Percentiles rank a stretch among this genome's conserved stretches.
Evolutionary conservation across 306 rosid genomes (phyloP).

Genomic region (Heteromeles arbutifolia): DNA sequence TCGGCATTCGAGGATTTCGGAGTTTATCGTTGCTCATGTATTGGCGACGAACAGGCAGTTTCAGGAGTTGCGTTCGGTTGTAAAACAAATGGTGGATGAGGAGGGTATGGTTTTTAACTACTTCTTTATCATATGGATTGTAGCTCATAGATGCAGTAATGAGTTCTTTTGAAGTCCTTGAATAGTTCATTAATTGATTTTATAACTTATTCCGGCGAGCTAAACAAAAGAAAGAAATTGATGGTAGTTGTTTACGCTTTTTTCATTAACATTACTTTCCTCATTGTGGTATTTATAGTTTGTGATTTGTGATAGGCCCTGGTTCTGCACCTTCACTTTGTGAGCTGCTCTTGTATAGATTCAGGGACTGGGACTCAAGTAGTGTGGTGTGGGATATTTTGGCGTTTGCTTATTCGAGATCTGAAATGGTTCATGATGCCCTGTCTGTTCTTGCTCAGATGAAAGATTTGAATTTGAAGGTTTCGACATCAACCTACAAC

Average conservation of each 20-base stretch:
- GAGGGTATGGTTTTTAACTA: slow-evolving; percentile 27
- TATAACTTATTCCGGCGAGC: neutral
- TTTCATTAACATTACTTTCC: neutral
- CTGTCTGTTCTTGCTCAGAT: slow-evolving; percentile 45
- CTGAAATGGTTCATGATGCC: slow-evolving; percentile 41
- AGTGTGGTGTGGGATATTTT: slow-evolving; percentile 42
- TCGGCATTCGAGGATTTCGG: slow-evolving; percentile 31
- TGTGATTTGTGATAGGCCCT: slow-evolving; percentile 34
- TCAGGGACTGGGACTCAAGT: slow-evolving; percentile 34
- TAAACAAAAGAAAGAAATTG: neutral
- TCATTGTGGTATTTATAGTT: slow-evolving; percentile 11
- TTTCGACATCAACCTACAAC: slow-evolving; percentile 38
- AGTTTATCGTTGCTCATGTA: slow-evolving; percentile 28
- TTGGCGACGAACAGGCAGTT: slow-evolving; percentile 28
- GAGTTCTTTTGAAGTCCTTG: neutral
- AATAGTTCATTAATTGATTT: neutral
- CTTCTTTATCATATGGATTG: neutral
- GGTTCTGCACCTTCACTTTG: slow-evolving; percentile 37
- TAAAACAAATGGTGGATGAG: slow-evolving; percentile 29
- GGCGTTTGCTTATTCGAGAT: slow-evolving; percentile 38
- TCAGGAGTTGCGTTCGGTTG: slow-evolving; percentile 27
- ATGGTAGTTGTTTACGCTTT: neutral
- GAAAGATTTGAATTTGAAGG: slow-evolving; percentile 40
- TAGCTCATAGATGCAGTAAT: neutral
- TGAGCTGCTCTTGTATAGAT: slow-evolving; percentile 33